Conservation (phyloP, 495 filamentous ascomycete genomes). For the Penicillium steckii region DNA sequence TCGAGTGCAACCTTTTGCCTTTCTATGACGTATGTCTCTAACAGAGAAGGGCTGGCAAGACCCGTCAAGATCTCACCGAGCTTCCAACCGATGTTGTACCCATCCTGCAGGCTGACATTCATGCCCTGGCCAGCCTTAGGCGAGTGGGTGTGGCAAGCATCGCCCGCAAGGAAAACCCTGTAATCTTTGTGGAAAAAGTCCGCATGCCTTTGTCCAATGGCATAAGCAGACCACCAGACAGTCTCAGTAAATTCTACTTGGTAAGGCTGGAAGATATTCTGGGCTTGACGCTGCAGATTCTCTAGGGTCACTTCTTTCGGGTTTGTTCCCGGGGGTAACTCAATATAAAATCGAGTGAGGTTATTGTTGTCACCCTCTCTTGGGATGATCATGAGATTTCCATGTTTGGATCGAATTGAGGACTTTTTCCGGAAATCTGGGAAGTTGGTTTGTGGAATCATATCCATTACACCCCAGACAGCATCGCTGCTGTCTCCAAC, state of each 20-base stretch:
- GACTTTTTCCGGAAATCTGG: constrained; percentile 76
- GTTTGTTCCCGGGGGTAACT: constrained; percentile 55
- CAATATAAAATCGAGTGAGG: constrained; percentile 69
- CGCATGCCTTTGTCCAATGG: constrained; percentile 58
- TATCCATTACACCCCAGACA: constrained; percentile 84
- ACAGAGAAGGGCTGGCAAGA: constrained; percentile 50
- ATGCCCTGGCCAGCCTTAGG: constrained; percentile 61
- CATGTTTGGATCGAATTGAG: constrained; percentile 58
- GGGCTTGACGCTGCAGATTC: constrained; percentile 57
- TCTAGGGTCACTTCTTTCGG: constrained; percentile 43
- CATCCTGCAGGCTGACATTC: constrained; percentile 51
- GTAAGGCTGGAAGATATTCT: constrained; percentile 58
- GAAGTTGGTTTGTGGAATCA: constrained; percentile 71
- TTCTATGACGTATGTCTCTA: constrained; percentile 70
- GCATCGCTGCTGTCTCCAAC: constrained; percentile 72
- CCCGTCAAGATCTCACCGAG: constrained; percentile 63
- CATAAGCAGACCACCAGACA: constrained; percentile 60
- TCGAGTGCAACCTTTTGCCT: constrained; percentile 66
- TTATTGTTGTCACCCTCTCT: constrained; percentile 62
- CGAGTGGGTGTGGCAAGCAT: constrained; percentile 62
- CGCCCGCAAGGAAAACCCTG: constrained; percentile 57
- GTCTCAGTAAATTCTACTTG: constrained; percentile 49
- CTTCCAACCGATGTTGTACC: constrained; percentile 79
- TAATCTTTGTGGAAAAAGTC: constrained; percentile 53
- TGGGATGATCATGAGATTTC: constrained; percentile 70